A percentile compares a stretch with the other conserved stretches of the same genome.
Evolutionary conservation across 1,139 yeast genomes (phyloP).

Genomic region (Zygotorulaspora mrakii): DNA sequence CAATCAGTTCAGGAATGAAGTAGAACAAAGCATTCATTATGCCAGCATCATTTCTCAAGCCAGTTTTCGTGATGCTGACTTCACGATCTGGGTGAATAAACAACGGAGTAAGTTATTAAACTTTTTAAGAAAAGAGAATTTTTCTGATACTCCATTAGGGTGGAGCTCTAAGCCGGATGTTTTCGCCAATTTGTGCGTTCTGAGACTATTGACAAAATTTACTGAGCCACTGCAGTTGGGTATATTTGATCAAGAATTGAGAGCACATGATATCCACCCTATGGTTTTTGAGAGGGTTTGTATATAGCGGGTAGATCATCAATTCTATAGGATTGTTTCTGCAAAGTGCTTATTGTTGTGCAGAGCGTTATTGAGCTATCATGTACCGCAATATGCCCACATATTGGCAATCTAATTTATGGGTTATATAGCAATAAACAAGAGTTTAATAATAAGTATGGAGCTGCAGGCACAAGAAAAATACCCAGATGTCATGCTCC

Average conservation of each 20-base stretch:
- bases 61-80: constrained; percentile 2
- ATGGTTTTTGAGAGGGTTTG: constrained; percentile 17
- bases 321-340: too few species aligned
- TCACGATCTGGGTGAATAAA: constrained; percentile 10
- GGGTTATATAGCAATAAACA: too few species aligned
- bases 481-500: too few species aligned
- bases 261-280: constrained; percentile 20
- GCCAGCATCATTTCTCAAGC: constrained; percentile 15
- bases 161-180: constrained; percentile 35
- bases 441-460: too few species aligned
- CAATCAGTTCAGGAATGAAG: constrained; percentile 47
- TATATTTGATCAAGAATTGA: constrained; percentile 14
- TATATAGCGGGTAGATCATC: too few species aligned
- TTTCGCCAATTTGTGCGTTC: constrained; percentile 21
- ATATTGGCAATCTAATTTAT: too few species aligned
- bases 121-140: constrained; percentile 14
- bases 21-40: constrained; percentile 20
- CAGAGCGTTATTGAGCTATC: too few species aligned
- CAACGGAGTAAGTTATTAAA: constrained; percentile 7
- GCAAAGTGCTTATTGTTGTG: too few species aligned
- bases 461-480: too few species aligned
- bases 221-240: constrained; percentile 1
- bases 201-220: constrained; percentile 7
- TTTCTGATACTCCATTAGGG: constrained; percentile 39
- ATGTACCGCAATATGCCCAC: too few species aligned